These are phyloP conservation scores for Megacollybia marginata DNA, from an alignment of 768 basidiomycete species.

Conservation along the genomic window DNA sequence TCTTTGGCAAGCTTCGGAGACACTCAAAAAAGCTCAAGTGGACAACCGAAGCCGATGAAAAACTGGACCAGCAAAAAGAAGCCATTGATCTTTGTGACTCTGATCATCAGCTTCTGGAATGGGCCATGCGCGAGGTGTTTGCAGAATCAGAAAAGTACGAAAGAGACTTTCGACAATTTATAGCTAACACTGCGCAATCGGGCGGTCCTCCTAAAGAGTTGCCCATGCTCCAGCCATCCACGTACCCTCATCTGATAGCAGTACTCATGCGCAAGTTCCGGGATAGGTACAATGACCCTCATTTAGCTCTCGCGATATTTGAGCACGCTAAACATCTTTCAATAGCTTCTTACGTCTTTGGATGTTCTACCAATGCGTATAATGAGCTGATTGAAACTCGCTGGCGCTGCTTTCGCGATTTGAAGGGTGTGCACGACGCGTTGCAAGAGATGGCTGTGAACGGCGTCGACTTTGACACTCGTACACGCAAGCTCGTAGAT, in stretches of 20 bases:
- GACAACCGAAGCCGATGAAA: conserved; percentile 43
- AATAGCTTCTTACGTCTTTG: conserved; percentile 77
- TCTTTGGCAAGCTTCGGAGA: conserved; percentile 49
- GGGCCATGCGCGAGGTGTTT: conserved; percentile 68
- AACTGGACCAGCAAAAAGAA: conserved; percentile 64
- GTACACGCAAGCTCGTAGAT: conserved; percentile 58
- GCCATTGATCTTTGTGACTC: conserved; percentile 62
- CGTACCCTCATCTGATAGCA: conserved; percentile 72
- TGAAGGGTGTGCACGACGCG: conserved; percentile 64
- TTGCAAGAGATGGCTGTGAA: conserved; percentile 80
- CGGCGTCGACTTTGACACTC: conserved; percentile 57
- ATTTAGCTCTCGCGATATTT: conserved; percentile 79
- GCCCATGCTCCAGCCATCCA: conserved; percentile 46
- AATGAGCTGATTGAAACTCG: conserved; percentile 83
- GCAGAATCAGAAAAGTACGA: conserved; percentile 45
- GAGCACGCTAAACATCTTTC: conserved; percentile 69
- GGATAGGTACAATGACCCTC: conserved; percentile 70
- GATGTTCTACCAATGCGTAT: conserved; percentile 83
- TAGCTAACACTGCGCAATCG: conserved; percentile 18
- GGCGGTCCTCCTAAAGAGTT: conserved; percentile 15
- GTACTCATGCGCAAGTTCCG: conserved; percentile 74
- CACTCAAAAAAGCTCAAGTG: conserved; percentile 43
- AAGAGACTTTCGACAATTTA: conserved; percentile 33
- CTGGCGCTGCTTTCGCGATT: conserved; percentile 80
- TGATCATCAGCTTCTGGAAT: conserved; percentile 66